Evolutionary conservation across 1,139 yeast species (phyloP).

Genomic region (Nakaseomyces nivariensis): DNA sequence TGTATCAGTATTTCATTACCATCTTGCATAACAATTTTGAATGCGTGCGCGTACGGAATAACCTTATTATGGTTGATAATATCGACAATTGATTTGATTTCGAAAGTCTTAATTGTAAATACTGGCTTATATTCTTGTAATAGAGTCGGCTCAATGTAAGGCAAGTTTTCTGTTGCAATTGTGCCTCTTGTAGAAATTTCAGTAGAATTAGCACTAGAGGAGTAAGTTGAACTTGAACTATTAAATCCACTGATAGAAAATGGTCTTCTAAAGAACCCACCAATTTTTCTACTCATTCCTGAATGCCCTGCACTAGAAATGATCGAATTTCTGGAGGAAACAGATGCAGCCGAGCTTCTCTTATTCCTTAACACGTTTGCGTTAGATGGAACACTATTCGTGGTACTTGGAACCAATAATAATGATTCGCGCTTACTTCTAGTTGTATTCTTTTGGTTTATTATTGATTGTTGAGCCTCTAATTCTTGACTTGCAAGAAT

Average conservation of each 20-base stretch:
- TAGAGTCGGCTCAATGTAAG: constrained; percentile 37
- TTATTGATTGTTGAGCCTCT: constrained; percentile 8
- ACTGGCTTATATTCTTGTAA: constrained; percentile 47
- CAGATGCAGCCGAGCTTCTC: constrained; percentile 20
- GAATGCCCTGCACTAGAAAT: constrained; percentile 18
- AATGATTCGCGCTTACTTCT: neutral
- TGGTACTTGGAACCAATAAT: neutral
- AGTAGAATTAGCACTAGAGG: constrained; percentile 13
- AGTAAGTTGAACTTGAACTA: constrained; percentile 35
- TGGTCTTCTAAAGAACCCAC: constrained; percentile 40
- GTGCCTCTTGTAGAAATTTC: neutral
- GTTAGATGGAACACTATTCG: constrained; percentile 7
- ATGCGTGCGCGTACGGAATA: constrained; percentile 33
- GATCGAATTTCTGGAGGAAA: constrained; percentile 17
- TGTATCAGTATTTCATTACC: constrained; percentile 61
- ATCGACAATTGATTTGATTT: constrained; percentile 40
- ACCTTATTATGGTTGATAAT: constrained; percentile 26
- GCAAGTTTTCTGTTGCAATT: constrained; percentile 46
- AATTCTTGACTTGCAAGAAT: constrained; percentile 34
- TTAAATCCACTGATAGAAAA: constrained; percentile 36
- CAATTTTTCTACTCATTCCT: constrained; percentile 32
- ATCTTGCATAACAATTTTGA: constrained; percentile 49
- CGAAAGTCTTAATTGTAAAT: constrained; percentile 45
- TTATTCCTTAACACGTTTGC: constrained; percentile 10
- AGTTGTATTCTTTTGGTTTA: constrained; percentile 2